These are phyloP conservation scores for Colletotrichum echinochloae DNA, from an alignment of 2,329 filamentous ascomycete genomes.

Conservation along the genomic window DNA sequence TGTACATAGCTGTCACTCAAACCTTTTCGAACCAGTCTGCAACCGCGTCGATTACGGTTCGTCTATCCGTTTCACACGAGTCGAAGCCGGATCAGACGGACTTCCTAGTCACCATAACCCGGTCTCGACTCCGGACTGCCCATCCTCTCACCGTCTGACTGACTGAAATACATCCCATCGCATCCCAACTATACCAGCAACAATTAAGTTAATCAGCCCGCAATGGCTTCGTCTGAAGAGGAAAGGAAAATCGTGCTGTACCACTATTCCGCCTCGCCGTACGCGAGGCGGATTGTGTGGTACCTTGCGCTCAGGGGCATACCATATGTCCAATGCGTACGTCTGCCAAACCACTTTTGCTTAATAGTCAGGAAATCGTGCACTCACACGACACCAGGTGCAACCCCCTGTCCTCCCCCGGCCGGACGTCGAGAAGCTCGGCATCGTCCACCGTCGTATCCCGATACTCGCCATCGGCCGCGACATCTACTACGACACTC, in stretches of 20 bases:
- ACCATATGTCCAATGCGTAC: conserved; percentile 75
- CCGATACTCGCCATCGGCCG: conserved; percentile 74
- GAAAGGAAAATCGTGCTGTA: conserved; percentile 65
- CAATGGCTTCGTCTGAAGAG: conserved; percentile 26
- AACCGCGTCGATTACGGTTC: not conserved
- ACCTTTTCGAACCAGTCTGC: not conserved
- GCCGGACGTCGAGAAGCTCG: conserved; percentile 71
- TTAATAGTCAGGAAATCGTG: not conserved
- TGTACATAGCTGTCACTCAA: too few species aligned
- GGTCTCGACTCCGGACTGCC: not conserved
- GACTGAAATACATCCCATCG: not conserved
- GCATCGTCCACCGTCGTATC: conserved; percentile 76
- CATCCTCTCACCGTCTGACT: not conserved
- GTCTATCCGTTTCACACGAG: not conserved
- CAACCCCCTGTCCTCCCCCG: conserved; percentile 76
- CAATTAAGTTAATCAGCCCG: not conserved
- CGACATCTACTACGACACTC: conserved; percentile 77
- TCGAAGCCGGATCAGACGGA: not conserved
- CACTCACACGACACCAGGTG: conserved; percentile 55
- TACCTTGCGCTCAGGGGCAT: conserved; percentile 76
- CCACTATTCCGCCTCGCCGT: conserved; percentile 75
- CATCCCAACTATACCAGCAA: not conserved
- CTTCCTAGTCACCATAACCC: not conserved
- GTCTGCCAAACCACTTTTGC: conserved; percentile 45
- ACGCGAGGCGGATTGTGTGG: conserved; percentile 72